Percentiles rank a stretch among this genome's conserved stretches.
These are phyloP conservation scores for Suhomyces bolitotheri DNA, from an alignment of 1,139 yeast species.

Conservation along the genomic window DNA sequence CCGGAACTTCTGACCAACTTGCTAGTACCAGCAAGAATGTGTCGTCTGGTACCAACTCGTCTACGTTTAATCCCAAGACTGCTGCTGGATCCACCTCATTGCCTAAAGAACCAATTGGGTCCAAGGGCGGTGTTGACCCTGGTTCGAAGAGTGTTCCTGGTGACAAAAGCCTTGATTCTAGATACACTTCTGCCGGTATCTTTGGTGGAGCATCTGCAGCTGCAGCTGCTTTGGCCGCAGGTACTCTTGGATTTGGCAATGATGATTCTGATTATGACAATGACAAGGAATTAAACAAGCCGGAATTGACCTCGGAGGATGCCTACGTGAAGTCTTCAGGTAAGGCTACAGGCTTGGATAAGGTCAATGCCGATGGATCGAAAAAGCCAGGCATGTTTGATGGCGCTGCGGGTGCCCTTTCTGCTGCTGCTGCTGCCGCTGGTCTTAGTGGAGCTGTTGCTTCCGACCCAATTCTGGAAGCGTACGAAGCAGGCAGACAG, in stretches of 20 bases:
- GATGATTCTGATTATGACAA: slow-evolving; percentile 7
- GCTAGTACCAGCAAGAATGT: neutral
- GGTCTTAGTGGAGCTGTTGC: slow-evolving; percentile 19
- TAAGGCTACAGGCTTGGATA: slow-evolving; percentile 6
- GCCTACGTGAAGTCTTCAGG: slow-evolving; percentile 10
- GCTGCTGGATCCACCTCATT: neutral
- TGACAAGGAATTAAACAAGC: slow-evolving; percentile 1
- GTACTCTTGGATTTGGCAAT: slow-evolving; percentile 16
- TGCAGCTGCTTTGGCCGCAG: slow-evolving; percentile 15
- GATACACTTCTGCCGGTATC: neutral
- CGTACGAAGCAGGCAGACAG: slow-evolving; percentile 19
- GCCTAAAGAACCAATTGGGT: neutral
- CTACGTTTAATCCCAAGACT: neutral
- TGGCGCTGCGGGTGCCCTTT: slow-evolving; percentile 24
- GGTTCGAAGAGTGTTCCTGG: neutral
- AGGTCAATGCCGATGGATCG: slow-evolving; percentile 8
- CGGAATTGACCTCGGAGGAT: slow-evolving; percentile 13
- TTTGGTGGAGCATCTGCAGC: slow-evolving; percentile 15
- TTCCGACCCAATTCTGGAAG: slow-evolving; percentile 14
- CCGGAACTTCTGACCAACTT: neutral
- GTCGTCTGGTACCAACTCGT: neutral
- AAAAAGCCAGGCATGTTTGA: slow-evolving; percentile 11
- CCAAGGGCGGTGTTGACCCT: neutral
- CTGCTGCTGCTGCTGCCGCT: slow-evolving; percentile 28
- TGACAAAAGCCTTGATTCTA: neutral